Evolutionary conservation across 306 rosid genomes (phyloP).

Genomic region (Vigna mungo): DNA sequence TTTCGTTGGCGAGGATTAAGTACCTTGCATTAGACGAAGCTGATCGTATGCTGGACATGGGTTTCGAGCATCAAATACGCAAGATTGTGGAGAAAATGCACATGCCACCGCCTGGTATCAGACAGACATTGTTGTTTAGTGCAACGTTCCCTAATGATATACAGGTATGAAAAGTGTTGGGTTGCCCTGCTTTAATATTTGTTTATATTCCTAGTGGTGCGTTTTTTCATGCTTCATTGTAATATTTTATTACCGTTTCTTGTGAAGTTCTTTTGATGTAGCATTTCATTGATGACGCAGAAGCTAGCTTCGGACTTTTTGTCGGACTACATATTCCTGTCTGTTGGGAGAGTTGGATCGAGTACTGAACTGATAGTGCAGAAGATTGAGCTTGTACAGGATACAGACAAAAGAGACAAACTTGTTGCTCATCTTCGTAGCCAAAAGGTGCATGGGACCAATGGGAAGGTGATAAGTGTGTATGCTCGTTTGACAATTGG

Average conservation of each 20-base stretch:
- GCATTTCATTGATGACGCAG: constrained; percentile 50
- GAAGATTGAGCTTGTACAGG: constrained; percentile 82
- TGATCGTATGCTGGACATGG: constrained; percentile 94
- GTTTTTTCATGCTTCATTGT: background rate
- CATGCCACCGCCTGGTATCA: constrained; percentile 73
- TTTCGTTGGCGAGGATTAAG: constrained; percentile 59
- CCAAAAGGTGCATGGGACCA: constrained; percentile 63
- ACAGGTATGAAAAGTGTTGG: constrained; percentile 56
- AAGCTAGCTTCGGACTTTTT: constrained; percentile 89
- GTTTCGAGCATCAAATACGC: constrained; percentile 88
- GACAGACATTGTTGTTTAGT: constrained; percentile 88
- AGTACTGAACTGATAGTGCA: constrained; percentile 91
- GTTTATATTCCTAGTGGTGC: background rate
- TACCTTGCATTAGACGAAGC: constrained; percentile 87
- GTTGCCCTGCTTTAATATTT: background rate
- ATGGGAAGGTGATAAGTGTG: constrained; percentile 62
- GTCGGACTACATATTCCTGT: constrained; percentile 72
- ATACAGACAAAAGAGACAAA: constrained; percentile 74
- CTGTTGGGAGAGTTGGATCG: constrained; percentile 98
- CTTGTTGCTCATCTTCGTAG: constrained; percentile 75
- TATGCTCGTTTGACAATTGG: background rate
- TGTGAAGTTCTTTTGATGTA: background rate
- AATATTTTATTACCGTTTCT: background rate
- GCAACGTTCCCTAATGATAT: constrained; percentile 89
- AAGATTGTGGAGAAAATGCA: constrained; percentile 77